phyloP scores from a whole-genome alignment of 495 filamentous ascomycete genomes.

The Podospora sp. region DNA sequence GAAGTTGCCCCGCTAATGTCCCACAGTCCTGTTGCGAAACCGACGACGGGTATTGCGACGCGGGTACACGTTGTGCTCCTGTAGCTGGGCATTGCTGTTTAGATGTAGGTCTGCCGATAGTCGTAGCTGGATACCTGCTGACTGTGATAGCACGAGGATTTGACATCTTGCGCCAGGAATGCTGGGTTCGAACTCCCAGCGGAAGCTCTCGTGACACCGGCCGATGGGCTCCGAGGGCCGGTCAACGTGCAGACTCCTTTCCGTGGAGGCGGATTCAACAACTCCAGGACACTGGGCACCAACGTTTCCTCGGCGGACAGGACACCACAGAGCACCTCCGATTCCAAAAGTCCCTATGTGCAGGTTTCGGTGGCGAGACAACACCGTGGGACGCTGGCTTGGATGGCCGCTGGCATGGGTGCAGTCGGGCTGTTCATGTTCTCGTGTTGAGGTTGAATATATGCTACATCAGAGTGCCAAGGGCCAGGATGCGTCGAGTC shows the following conservation, averaged over 20 bases:
- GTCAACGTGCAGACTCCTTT: background rate
- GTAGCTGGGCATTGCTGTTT: slow-evolving; percentile 47
- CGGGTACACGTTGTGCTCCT: slow-evolving; percentile 44
- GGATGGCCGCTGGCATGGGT: slow-evolving; percentile 24
- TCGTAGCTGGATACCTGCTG: background rate
- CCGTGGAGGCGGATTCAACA: background rate
- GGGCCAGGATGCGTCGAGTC: background rate
- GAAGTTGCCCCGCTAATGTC: slow-evolving; percentile 14
- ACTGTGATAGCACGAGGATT: slow-evolving; percentile 41
- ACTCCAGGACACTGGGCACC: background rate
- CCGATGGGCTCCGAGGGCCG: background rate
- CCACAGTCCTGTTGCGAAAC: slow-evolving; percentile 42
- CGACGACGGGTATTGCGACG: slow-evolving; percentile 43
- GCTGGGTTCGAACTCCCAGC: slow-evolving; percentile 39
- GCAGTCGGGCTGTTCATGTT: slow-evolving; percentile 30
- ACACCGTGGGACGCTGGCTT: slow-evolving; percentile 20
- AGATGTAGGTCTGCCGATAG: slow-evolving; percentile 31
- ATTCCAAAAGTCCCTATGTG: slow-evolving; percentile 10
- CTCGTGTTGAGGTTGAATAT: slow-evolving; percentile 19
- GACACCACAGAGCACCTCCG: background rate
- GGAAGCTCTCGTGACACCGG: background rate
- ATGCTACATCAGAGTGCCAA: background rate
- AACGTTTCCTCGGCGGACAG: background rate
- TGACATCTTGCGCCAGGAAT: slow-evolving; percentile 39
- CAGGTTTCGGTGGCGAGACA: slow-evolving; percentile 23